These are phyloP conservation scores for Hyphopichia khmerensis DNA, from an alignment of 1,139 yeast genomes.

Conservation along the genomic window DNA sequence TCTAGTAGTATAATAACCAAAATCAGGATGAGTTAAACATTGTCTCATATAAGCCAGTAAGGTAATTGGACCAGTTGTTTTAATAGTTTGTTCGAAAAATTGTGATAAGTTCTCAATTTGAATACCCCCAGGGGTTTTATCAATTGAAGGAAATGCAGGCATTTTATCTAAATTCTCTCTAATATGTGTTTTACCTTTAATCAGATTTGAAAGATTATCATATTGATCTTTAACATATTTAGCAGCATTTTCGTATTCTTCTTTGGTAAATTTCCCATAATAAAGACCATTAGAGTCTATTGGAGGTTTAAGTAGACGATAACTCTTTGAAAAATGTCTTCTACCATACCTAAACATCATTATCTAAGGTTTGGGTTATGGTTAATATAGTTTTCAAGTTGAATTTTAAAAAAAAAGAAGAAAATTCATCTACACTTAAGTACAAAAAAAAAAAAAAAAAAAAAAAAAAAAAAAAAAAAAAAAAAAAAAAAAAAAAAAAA, in stretches of 20 bases:
- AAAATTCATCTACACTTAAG: too few relatives aligned
- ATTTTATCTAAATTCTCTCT: conserved; percentile 36
- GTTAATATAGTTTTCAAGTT: too few relatives aligned
- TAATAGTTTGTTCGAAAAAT: conserved; percentile 53
- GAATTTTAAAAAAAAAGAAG: too few relatives aligned
- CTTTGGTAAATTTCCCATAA: conserved; percentile 36
- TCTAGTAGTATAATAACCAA: conserved; percentile 77
- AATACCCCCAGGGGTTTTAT: conserved; percentile 3
- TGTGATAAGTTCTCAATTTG: conserved; percentile 32
- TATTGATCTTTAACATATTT: conserved; percentile 35
- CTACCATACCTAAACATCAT: too few relatives aligned
- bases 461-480: too few relatives aligned
- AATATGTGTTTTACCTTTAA: conserved; percentile 40
- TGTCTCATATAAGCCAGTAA: conserved; percentile 78
- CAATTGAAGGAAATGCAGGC: conserved; percentile 34
- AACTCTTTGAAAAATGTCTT: too few relatives aligned
- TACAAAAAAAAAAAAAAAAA: too few relatives aligned
- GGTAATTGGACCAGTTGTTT: conserved; percentile 75
- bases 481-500: too few relatives aligned
- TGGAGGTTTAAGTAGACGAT: conserved; percentile 1
- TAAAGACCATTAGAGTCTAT: conserved; percentile 15
- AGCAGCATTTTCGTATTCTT: conserved; percentile 43
- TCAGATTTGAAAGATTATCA: conserved; percentile 30
- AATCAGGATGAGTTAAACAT: conserved; percentile 74
- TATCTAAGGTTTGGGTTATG: too few relatives aligned